Percentiles rank a stretch among this genome's conserved stretches.
Evolutionary conservation across 352 stramenopile genomes (phyloP).

Genomic region (Aphanomyces astaci): DNA sequence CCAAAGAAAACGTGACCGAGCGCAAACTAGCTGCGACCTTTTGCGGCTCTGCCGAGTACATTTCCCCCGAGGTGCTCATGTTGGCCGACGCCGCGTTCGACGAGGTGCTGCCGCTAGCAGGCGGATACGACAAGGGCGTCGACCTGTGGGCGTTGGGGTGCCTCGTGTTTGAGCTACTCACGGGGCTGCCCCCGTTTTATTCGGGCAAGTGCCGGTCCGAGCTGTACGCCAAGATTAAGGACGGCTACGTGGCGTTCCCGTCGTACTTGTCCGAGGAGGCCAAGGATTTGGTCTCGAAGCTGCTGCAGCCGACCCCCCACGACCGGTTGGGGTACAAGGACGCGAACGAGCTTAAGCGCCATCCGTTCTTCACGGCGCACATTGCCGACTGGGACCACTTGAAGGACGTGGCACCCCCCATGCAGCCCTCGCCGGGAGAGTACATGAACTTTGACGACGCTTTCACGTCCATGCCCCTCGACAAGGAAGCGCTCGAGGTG

Average conservation of each 20-base stretch:
- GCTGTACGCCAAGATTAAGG: conserved; percentile 58
- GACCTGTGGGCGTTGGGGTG: conserved; percentile 85
- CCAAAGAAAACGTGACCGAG: conserved; percentile 55
- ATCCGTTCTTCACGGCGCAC: conserved; percentile 62
- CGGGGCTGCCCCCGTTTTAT: conserved; percentile 78
- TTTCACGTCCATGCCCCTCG: conserved; percentile 76
- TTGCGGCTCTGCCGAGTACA: conserved; percentile 84
- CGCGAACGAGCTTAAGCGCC: conserved; percentile 45
- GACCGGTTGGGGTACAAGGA: conserved; percentile 46
- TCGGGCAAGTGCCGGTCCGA: conserved; percentile 49
- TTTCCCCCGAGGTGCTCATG: conserved; percentile 69
- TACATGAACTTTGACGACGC: conserved; percentile 81
- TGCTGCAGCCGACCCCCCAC: conserved; percentile 46
- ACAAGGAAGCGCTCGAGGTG: conserved; percentile 43
- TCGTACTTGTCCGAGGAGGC: conserved; percentile 43
- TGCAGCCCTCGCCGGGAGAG: conserved; percentile 54
- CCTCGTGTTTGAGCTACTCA: conserved; percentile 88
- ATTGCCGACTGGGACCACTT: conserved; percentile 51
- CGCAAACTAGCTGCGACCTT: conserved; percentile 53
- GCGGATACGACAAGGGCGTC: conserved; percentile 78
- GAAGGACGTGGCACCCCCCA: conserved; percentile 41
- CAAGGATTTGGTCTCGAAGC: conserved; percentile 37
- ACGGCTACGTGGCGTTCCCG: conserved; percentile 40
- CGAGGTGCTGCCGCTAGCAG: conserved; percentile 23
- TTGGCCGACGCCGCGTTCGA: conserved; percentile 32